These are phyloP conservation scores for Candida maesae DNA, from an alignment of 805 yeast genomes.

Conservation along the genomic window DNA sequence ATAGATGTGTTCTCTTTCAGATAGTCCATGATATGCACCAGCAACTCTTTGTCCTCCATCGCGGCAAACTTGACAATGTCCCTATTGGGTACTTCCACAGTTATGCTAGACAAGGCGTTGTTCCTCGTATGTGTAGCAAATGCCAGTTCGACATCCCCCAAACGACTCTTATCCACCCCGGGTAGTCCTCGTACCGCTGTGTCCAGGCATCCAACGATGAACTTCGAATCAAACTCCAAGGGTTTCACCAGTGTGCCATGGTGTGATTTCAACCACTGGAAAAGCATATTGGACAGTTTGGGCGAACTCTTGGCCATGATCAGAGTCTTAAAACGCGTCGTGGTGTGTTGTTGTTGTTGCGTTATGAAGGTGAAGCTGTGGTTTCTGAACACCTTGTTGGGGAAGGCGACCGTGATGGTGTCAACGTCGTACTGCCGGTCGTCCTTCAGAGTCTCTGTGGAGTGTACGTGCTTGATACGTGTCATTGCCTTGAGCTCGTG, in stretches of 20 bases:
- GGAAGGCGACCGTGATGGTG: constrained; percentile 16
- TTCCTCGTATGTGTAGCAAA: constrained; percentile 24
- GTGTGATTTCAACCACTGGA: constrained; percentile 29
- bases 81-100: constrained; percentile 26
- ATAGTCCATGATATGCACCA: constrained; percentile 20
- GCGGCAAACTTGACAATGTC: constrained; percentile 24
- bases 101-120: constrained; percentile 23
- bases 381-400: constrained; percentile 18
- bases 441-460: constrained; percentile 3
- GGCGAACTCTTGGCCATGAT: constrained; percentile 13
- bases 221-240: constrained; percentile 21
- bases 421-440: constrained; percentile 3
- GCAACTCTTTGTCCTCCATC: constrained; percentile 8
- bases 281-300: constrained; percentile 19
- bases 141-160: constrained; percentile 28
- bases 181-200: constrained; percentile 18
- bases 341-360: not conserved
- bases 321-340: constrained; percentile 12
- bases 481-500: constrained; percentile 18
- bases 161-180: constrained; percentile 12
- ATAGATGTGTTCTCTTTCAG: constrained; percentile 29
- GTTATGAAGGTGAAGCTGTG: constrained; percentile 20
- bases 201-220: constrained; percentile 27
- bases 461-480: constrained; percentile 6
- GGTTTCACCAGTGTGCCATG: constrained; percentile 27